Evolutionary conservation across 1,284 basidiomycete genomes (phyloP), one percentile per base, ranked within the genome.

Genomic region (Heterobasidion occidentale): DNA sequence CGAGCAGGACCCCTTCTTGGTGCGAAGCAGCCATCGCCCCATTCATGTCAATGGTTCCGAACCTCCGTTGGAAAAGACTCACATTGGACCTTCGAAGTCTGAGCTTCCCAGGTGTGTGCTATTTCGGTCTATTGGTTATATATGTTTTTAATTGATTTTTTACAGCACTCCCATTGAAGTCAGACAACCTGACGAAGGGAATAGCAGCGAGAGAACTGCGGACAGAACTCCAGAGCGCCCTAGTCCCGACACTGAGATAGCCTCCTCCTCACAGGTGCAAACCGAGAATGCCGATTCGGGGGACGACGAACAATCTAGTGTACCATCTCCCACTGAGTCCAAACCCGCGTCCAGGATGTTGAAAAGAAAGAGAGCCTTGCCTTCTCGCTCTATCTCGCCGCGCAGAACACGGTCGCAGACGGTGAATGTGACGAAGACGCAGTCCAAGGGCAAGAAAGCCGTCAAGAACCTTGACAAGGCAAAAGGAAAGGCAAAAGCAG

Each of bases 1-100:
- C n/a, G 46, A 51, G 38, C 53, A 46, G 12, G 63, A 65, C 56
- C 61, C 61, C 7, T 67, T 64, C 61, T 64, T 27, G 27, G 4
- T 27, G 27, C 27, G 27, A 27, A 27, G 27, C 27, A 27, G 27
- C 27, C 27, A 27, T 27, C 27, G 27, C 27, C 27, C 27, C 27
- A 27, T 27, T 27, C 27, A 27, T 27, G 27, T 27, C 5, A 27
- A 27, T 27, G 27, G 27, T 27, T 27, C 5, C 27, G 27, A 27
- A 5, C 27, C 4, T 27, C 27, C 61, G 51, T 51, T 65, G 14
- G 65, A 66, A 63, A 66, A 61, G 3, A 65, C 44, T 53, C 61
- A 62, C 42, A 64, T 60, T 51, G 60, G 60, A 15, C 61, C 27
- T 27, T 27, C 27, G 5, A 27, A 27, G 27, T 27, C 27, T 27